phyloP scores from a whole-genome alignment of 805 yeast genomes.

The Wickerhamomyces bisporus region DNA sequence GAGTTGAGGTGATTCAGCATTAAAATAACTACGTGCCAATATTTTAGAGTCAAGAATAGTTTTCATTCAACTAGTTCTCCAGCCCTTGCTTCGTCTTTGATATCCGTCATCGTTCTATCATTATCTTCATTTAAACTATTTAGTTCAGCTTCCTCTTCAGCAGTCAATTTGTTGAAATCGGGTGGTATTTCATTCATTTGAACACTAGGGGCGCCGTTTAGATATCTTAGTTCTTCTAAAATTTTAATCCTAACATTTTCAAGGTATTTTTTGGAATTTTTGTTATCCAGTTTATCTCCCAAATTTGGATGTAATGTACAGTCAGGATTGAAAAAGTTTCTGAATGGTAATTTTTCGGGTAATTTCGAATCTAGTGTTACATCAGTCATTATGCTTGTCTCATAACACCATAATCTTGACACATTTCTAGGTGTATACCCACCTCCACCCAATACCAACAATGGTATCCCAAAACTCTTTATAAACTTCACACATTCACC shows the following conservation, averaged over 20 bases:
- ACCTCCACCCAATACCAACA: constrained; percentile 93
- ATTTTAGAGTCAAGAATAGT: no score
- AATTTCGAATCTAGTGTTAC: constrained; percentile 54
- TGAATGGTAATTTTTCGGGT: constrained; percentile 51
- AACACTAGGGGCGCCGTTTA: constrained; percentile 93
- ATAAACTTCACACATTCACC: constrained; percentile 92
- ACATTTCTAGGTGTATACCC: constrained; percentile 97
- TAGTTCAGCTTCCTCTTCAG: constrained; percentile 37
- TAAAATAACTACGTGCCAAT: no score
- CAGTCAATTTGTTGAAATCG: constrained; percentile 24
- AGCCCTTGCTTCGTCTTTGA: constrained; percentile 33
- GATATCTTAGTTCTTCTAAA: constrained; percentile 71
- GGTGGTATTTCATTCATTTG: constrained; percentile 91
- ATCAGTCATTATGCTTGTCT: constrained; percentile 75
- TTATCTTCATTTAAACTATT: constrained; percentile 31
- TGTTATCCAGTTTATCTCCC: constrained; percentile 79
- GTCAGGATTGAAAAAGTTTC: constrained; percentile 72
- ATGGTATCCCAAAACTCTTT: constrained; percentile 84
- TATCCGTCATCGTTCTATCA: constrained; percentile 28
- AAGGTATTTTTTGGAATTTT: constrained; percentile 74
- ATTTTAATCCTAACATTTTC: constrained; percentile 74
- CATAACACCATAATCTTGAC: constrained; percentile 92
- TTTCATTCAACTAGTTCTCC: constrained; percentile 26
- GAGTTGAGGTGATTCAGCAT: no score
- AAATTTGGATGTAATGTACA: constrained; percentile 79